Evolutionary conservation across 75 land plant species (phyloP).

Genomic region (Azolla pinnata): DNA sequence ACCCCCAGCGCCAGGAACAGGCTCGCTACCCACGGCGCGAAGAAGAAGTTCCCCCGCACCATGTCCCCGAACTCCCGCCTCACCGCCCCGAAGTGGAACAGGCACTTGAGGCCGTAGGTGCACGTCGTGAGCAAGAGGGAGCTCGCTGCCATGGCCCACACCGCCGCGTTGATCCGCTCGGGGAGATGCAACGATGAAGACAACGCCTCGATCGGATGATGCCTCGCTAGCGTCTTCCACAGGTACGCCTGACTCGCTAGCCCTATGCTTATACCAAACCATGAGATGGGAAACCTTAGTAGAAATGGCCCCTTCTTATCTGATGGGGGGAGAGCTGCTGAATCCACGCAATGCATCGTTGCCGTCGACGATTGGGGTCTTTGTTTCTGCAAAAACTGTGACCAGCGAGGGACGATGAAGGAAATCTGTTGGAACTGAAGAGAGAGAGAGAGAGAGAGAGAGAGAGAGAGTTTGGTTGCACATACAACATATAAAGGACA

Average conservation of each 20-base stretch:
- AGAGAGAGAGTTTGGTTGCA: too few species aligned
- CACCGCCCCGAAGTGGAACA: conserved; percentile 74
- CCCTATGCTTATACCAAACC: conserved; percentile 79
- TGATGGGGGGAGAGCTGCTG: conserved; percentile 60
- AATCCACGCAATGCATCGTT: too few species aligned
- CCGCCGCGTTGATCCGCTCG: conserved; percentile 34
- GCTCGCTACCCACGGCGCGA: conserved; percentile 84
- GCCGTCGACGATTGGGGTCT: too few species aligned
- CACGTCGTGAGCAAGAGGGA: conserved; percentile 33
- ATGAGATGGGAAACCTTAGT: conserved; percentile 77
- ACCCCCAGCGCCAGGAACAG: conserved; percentile 65
- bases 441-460: too few species aligned
- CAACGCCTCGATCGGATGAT: conserved; percentile 44
- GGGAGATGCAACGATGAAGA: conserved; percentile 55
- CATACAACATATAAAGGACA: too few species aligned
- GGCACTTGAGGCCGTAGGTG: conserved; percentile 51
- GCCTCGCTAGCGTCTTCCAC: conserved; percentile 52
- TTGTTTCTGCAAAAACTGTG: too few species aligned
- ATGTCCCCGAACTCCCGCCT: conserved; percentile 77
- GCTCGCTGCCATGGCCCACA: conserved; percentile 58
- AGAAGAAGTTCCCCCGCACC: conserved; percentile 88
- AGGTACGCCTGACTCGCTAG: conserved; percentile 73
- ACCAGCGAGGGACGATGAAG: too few species aligned
- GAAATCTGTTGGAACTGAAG: too few species aligned
- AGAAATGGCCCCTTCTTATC: conserved; percentile 86